Evolutionary conservation across 1,284 basidiomycete species (phyloP).

Genomic region (Tranzscheliella williamsii): DNA sequence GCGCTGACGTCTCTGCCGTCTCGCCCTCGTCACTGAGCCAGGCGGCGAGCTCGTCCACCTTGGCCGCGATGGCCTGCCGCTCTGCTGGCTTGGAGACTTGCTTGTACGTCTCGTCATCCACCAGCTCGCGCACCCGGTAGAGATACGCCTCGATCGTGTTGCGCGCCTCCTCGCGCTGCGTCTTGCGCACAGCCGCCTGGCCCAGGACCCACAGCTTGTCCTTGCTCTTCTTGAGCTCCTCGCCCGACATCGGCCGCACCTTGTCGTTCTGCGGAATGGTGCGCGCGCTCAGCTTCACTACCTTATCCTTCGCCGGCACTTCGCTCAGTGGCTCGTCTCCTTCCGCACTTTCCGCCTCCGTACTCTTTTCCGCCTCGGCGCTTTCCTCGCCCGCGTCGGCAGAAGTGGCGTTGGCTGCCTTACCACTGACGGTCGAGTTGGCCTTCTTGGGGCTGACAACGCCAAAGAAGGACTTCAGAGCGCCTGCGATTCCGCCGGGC

Average conservation of each 20-base stretch:
- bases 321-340: conserved; percentile 14
- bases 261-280: conserved; percentile 26
- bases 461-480: conserved; percentile 53
- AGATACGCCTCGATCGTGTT: conserved; percentile 90
- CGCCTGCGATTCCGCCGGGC: conserved; percentile 46
- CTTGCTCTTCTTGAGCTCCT: conserved; percentile 46
- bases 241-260: conserved; percentile 40
- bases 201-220: conserved; percentile 66
- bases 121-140: conserved; percentile 82
- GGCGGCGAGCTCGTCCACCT: conserved; percentile 72
- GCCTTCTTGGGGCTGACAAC: conserved; percentile 32
- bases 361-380: not conserved
- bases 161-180: conserved; percentile 81
- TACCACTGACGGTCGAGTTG: conserved; percentile 8
- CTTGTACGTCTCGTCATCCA: conserved; percentile 71
- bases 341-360: conserved; percentile 4
- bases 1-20: conserved; percentile 67
- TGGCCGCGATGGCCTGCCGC: conserved; percentile 69
- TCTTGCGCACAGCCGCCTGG: conserved; percentile 75
- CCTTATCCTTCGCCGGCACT: conserved; percentile 36
- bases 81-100: conserved; percentile 77
- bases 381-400: conserved; percentile 7
- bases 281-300: conserved; percentile 35
- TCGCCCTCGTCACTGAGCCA: conserved; percentile 91
- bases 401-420: conserved; percentile 22